A percentile compares a stretch with the other conserved stretches of the same genome.
phyloP scores from a whole-genome alignment of 2,329 filamentous ascomycete genomes.

The Fusarium pseudoanthophilum region DNA sequence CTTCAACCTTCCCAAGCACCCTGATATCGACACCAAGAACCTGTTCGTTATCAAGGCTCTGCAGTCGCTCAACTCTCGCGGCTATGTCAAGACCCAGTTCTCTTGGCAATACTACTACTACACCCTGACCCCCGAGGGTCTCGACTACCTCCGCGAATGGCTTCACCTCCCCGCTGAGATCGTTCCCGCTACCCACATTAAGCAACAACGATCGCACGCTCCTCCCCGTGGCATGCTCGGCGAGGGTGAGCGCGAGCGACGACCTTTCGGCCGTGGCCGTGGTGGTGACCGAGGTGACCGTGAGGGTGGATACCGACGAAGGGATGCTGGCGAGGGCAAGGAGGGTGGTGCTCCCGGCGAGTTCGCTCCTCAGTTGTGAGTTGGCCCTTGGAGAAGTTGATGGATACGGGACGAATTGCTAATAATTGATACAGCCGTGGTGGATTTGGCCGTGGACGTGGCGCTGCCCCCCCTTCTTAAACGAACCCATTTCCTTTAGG shows the following conservation, averaged over 20 bases:
- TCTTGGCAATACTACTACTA: slow-evolving; percentile 99
- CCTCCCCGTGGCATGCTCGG: slow-evolving; percentile 99
- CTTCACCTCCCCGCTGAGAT: slow-evolving; percentile 99
- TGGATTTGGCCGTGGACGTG: slow-evolving; percentile 89
- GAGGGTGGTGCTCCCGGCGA: slow-evolving; percentile 92
- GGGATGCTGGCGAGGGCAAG: slow-evolving; percentile 87
- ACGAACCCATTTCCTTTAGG: slow-evolving; percentile 54
- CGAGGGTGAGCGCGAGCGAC: slow-evolving; percentile 82
- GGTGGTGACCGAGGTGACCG: slow-evolving; percentile 81
- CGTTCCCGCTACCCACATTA: slow-evolving; percentile 99
- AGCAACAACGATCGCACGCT: slow-evolving; percentile 99
- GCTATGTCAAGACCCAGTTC: slow-evolving; percentile 99
- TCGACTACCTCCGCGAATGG: slow-evolving; percentile 99
- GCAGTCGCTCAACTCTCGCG: slow-evolving; percentile 97
- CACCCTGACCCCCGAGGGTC: slow-evolving; percentile 98
- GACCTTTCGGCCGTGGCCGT: slow-evolving; percentile 84
- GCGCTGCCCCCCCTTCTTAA: slow-evolving; percentile 76
- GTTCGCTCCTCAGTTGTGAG: slow-evolving; percentile 91
- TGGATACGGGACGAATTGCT: slow-evolving; percentile 43
- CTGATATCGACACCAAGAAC: slow-evolving; percentile 99
- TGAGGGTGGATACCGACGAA: slow-evolving; percentile 91
- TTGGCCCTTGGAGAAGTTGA: slow-evolving; percentile 37
- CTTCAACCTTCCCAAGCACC: slow-evolving; percentile 97
- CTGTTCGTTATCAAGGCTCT: slow-evolving; percentile 98
- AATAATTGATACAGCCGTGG: slow-evolving; percentile 71